Percentiles rank a stretch among this genome's conserved stretches.
phyloP scores from a whole-genome alignment of 1,284 basidiomycete genomes.

The Apiotrichum porosum region DNA sequence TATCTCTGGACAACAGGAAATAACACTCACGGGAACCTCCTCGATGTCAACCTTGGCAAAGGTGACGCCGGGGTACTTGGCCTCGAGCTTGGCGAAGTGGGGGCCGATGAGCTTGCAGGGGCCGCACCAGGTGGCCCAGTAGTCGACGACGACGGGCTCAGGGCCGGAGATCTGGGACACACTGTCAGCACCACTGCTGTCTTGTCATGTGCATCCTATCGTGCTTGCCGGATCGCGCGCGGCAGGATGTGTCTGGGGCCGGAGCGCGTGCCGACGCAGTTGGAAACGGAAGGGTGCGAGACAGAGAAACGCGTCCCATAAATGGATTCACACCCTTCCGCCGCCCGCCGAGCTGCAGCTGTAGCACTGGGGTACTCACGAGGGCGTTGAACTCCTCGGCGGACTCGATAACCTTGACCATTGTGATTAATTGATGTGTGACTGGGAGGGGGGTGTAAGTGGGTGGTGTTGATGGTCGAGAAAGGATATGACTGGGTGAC shows the following conservation, averaged over 20 bases:
- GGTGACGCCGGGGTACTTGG: constrained; percentile 54
- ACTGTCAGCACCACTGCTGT: neutral
- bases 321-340: no score
- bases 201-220: no score
- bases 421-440: constrained; percentile 21
- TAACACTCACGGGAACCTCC: constrained; percentile 44
- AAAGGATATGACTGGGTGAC: no score
- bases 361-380: constrained; percentile 40
- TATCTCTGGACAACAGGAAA: no score
- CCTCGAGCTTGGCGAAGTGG: constrained; percentile 65
- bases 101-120: constrained; percentile 75
- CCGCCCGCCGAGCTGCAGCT: neutral
- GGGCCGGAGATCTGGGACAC: constrained; percentile 57
- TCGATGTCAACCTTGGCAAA: constrained; percentile 85
- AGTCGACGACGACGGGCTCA: constrained; percentile 65
- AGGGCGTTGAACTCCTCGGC: constrained; percentile 57
- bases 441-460: neutral
- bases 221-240: no score
- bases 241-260: no score
- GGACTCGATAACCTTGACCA: constrained; percentile 55
- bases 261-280: no score
- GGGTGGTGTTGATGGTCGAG: no score
- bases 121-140: constrained; percentile 58
- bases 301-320: no score
- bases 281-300: no score